These are phyloP conservation scores for Triticum dicoccoides DNA, from an alignment of 176 grass and related monocot species.

Conservation along the genomic window DNA sequence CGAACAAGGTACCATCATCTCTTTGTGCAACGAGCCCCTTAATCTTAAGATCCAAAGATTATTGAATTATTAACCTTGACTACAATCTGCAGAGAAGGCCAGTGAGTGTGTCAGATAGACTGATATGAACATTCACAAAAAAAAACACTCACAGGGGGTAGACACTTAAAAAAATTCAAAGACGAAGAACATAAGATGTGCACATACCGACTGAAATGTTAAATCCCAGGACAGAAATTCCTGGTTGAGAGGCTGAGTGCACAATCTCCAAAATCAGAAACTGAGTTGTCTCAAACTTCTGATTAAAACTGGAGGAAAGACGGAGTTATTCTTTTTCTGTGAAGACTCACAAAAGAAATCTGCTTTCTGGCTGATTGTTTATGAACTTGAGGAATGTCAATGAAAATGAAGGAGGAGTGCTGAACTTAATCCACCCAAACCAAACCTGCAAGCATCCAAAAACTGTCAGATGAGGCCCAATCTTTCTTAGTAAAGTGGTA, in stretches of 20 bases:
- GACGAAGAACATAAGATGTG: not conserved
- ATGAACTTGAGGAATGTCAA: slow-evolving; percentile 8
- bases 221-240: not conserved
- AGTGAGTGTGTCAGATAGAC: not conserved
- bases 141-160: not conserved
- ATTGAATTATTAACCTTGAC: not conserved
- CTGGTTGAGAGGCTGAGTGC: not conserved
- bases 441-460: slow-evolving; percentile 24
- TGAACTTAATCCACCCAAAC: slow-evolving; percentile 26
- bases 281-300: slow-evolving; percentile 11
- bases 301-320: slow-evolving; percentile 6
- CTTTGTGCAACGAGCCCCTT: not conserved
- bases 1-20: slow-evolving; percentile 19
- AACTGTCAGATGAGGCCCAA: not conserved
- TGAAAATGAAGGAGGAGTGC: not conserved
- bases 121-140: not conserved
- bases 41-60: not conserved
- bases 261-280: slow-evolving; percentile 8
- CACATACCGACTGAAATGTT: slow-evolving; percentile 22
- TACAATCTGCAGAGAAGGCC: not conserved
- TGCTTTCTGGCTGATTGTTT: not conserved
- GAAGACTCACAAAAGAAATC: not conserved
- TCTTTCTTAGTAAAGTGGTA: slow-evolving; percentile 9
- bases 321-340: not conserved
- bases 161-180: not conserved